These are phyloP conservation scores for Castanopsis chinensis DNA, from an alignment of 306 rosid genomes.

Conservation along the genomic window DNA sequence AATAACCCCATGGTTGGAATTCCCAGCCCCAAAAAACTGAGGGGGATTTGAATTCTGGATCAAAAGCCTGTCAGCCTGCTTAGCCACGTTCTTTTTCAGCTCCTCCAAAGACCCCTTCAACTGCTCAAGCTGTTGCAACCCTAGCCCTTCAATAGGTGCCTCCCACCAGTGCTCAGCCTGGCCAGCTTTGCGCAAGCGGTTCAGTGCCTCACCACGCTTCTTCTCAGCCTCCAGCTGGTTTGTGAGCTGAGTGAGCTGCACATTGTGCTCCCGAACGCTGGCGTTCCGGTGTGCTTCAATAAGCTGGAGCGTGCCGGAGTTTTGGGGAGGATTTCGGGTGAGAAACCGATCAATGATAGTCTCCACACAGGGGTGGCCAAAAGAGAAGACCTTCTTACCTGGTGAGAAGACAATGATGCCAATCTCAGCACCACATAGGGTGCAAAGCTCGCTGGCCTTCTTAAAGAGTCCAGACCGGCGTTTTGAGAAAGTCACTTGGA, in stretches of 20 bases:
- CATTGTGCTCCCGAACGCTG: constrained; percentile 26
- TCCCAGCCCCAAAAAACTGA: constrained; percentile 6
- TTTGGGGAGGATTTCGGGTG: constrained; percentile 11
- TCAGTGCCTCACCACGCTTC: constrained; percentile 25
- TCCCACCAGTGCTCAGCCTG: constrained; percentile 30
- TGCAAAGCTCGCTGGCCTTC: constrained; percentile 59
- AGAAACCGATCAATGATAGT: constrained; percentile 28
- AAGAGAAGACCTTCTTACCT: constrained; percentile 51
- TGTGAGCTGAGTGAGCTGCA: constrained; percentile 14
- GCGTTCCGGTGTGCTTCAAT: constrained; percentile 28
- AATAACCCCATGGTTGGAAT: not conserved
- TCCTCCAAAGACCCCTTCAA: constrained; percentile 25
- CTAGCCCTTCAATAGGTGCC: constrained; percentile 20
- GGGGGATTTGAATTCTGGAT: constrained; percentile 22
- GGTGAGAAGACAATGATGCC: constrained; percentile 59
- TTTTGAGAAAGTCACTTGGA: constrained; percentile 65
- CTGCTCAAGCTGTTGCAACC: constrained; percentile 19
- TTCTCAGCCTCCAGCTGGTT: constrained; percentile 28
- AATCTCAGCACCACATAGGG: constrained; percentile 48
- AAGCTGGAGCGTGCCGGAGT: constrained; percentile 30
- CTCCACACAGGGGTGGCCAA: constrained; percentile 51
- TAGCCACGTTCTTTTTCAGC: constrained; percentile 33
- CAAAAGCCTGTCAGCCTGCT: constrained; percentile 33
- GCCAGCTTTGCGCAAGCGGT: not conserved
- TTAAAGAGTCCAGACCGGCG: constrained; percentile 59